Base-by-base conservation (phyloP, 208 protist species). In the Trypanosomatidae sp. region DNA sequence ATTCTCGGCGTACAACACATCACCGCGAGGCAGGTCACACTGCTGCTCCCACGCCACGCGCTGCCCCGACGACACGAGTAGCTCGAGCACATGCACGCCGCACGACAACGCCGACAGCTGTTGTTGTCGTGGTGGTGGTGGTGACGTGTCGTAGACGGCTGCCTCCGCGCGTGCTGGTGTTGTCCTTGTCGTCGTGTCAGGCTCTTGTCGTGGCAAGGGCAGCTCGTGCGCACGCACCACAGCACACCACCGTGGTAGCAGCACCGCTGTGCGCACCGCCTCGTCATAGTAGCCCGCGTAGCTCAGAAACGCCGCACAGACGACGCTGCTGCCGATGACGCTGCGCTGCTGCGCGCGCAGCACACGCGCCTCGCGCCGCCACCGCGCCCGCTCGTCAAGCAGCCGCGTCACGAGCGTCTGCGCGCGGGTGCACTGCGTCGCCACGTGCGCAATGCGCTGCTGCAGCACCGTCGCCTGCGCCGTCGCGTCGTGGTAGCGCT, bases 261-360 rank as follows among this genome's bases (percentile, higher is more conserved):
- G 50, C 24, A 93, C 56, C 18, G 65, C 59, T 43, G 88, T 66
- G 32, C 89, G 61, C n/a, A 85, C 78, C 41, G 74, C 66, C 67
- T 98, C 91, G 53, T 99, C 96, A 75, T 98, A 99, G 70, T 91
- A 99, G 53, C 97, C 97, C 62, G 86, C 88, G 71, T 99, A 99
- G 4, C 96, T 71, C 10, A 99, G 59, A 61, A 98, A 98, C 3
- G 94, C 97, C 1, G 91, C 80, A 21, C 82, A 66, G 13, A 99
- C 16, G 25, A 99, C 47, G 22, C 87, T 92, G 71, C 99, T 94
- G 28, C 98, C 98, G 20, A 98, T 45, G 15, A 98, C 71, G 5
- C 89, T 98, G 23, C 60, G 45, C 33, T 95, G 93, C 53, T 96
- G 70, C 11, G 49, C 51, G 42, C 69, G 64, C 54, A 97, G 98